These are phyloP conservation scores for Podaxis sp. DNA, from an alignment of 768 basidiomycete genomes.

Conservation along the genomic window DNA sequence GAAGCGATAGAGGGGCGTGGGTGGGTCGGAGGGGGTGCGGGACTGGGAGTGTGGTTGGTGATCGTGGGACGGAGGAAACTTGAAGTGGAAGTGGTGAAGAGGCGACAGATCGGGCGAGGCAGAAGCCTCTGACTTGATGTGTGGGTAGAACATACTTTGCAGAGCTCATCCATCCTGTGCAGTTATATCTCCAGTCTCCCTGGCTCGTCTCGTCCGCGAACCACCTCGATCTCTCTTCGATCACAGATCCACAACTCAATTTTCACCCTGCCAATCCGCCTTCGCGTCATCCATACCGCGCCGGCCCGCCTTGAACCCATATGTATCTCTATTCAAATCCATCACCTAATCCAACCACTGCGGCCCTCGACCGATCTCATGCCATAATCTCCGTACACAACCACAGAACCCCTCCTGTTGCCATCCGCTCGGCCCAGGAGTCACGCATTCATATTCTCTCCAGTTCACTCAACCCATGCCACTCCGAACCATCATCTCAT, in stretches of 20 bases:
- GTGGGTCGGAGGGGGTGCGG: slow-evolving; percentile 30
- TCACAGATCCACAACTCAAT: slow-evolving; percentile 12
- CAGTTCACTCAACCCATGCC: too few species aligned
- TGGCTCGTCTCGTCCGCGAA: slow-evolving; percentile 12
- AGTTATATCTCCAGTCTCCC: slow-evolving; percentile 2
- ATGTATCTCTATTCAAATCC: not conserved
- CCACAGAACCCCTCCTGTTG: not conserved
- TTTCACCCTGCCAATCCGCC: not conserved
- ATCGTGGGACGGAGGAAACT: slow-evolving; percentile 29
- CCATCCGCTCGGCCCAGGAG: not conserved
- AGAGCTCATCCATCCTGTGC: not conserved
- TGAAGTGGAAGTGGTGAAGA: slow-evolving; percentile 35
- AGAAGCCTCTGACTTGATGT: slow-evolving; percentile 42
- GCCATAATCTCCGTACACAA: not conserved
- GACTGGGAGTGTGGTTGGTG: slow-evolving; percentile 22
- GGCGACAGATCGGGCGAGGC: slow-evolving; percentile 43
- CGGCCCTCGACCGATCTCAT: not conserved
- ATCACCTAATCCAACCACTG: not conserved
- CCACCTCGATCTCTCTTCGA: slow-evolving; percentile 5
- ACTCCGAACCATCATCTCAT: not conserved
- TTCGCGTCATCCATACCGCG: not conserved
- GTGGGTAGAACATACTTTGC: slow-evolving; percentile 18
- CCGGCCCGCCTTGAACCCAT: slow-evolving; percentile 5
- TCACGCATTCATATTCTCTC: not conserved
- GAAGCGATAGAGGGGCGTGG: slow-evolving; percentile 33